Evolutionary conservation across 345 rosid genomes (phyloP).

Genomic region (Camelina sativa): DNA sequence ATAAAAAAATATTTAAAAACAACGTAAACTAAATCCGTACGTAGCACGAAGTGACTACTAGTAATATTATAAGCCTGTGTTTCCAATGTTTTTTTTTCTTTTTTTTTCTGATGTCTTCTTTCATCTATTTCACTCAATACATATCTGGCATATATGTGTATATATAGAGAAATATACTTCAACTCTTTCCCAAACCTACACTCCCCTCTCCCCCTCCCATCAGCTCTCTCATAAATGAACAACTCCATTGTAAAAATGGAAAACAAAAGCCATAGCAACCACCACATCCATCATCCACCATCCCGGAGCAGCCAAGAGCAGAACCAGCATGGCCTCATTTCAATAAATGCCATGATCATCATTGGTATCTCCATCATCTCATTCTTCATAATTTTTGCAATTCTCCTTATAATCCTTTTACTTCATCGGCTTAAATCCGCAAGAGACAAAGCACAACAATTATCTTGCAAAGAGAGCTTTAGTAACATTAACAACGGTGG

Average conservation of each 20-base stretch:
- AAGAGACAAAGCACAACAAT: slow-evolving; percentile 31
- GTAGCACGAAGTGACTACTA: too few species aligned
- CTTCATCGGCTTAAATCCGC: slow-evolving; percentile 55
- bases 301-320: neutral
- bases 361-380: slow-evolving; percentile 52
- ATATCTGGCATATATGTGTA: neutral
- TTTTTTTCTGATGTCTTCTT: neutral
- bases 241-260: slow-evolving; percentile 33
- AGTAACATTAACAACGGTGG: slow-evolving; percentile 39
- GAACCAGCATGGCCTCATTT: slow-evolving; percentile 43
- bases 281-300: slow-evolving; percentile 32
- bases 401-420: slow-evolving; percentile 52
- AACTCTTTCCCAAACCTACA: slow-evolving; percentile 9
- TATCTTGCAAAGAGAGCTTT: slow-evolving; percentile 42
- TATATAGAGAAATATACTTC: slow-evolving; percentile 5
- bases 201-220: slow-evolving; percentile 3
- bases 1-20: too few species aligned
- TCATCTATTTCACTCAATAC: neutral
- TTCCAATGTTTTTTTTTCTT: neutral
- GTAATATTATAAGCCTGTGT: neutral
- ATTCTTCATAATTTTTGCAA: slow-evolving; percentile 44
- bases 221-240: slow-evolving; percentile 8
- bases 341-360: slow-evolving; percentile 56
- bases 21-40: too few species aligned
- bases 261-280: slow-evolving; percentile 40